A percentile compares a stretch with the other conserved stretches of the same genome.
These are phyloP conservation scores for Cyberlindnera mississippiensis DNA, from an alignment of 805 yeast species.

Conservation along the genomic window DNA sequence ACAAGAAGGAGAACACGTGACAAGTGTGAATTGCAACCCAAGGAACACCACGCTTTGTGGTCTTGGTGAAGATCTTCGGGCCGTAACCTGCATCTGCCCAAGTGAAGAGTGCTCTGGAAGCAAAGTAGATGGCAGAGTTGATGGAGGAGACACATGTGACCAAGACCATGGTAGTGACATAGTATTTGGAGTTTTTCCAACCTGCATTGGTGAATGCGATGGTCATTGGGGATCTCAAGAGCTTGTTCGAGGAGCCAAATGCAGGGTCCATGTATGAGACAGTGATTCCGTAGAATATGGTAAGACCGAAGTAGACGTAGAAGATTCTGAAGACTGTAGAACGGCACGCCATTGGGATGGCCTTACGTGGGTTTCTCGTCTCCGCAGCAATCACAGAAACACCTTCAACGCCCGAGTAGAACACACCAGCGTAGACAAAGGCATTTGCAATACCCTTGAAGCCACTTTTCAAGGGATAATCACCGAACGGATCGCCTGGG, in stretches of 20 bases:
- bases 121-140: constrained; percentile 65
- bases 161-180: constrained; percentile 65
- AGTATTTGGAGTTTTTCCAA: constrained; percentile 58
- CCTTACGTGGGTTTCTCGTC: constrained; percentile 60
- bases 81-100: constrained; percentile 61
- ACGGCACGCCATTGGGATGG: constrained; percentile 67
- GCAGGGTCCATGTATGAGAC: constrained; percentile 64
- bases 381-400: constrained; percentile 78
- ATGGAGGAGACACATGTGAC: constrained; percentile 65
- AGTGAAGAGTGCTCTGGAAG: constrained; percentile 62
- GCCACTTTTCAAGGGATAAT: constrained; percentile 39
- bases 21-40: constrained; percentile 54
- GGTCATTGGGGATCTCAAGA: constrained; percentile 63
- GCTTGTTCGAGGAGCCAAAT: constrained; percentile 32
- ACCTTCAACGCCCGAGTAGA: constrained; percentile 75
- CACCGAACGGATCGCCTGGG: constrained; percentile 33
- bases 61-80: constrained; percentile 49
- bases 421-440: constrained; percentile 66
- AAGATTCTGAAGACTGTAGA: constrained; percentile 63
- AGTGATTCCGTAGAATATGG: constrained; percentile 63
- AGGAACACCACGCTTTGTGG: constrained; percentile 59
- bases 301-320: constrained; percentile 57
- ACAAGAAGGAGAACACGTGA: constrained; percentile 57
- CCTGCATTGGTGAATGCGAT: constrained; percentile 69
- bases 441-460: constrained; percentile 57